Evolutionary conservation across 2,329 filamentous ascomycete species (phyloP).

Genomic region (Xylariaceae sp.): DNA sequence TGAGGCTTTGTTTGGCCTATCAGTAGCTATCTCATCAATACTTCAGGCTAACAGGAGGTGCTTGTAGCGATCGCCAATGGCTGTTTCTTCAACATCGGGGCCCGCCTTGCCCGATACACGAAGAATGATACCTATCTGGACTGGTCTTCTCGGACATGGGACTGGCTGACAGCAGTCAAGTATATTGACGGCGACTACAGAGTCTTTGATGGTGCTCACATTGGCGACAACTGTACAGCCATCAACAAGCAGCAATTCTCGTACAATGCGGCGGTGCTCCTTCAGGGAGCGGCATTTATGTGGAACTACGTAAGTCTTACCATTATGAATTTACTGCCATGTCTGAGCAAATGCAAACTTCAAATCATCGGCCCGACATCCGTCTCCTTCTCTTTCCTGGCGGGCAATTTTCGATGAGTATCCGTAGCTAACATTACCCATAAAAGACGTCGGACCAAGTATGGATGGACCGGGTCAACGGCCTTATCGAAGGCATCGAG

Average conservation of each 20-base stretch:
- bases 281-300: constrained; percentile 50
- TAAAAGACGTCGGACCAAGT: constrained; percentile 36
- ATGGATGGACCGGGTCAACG: constrained; percentile 55
- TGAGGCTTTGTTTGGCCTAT: not conserved
- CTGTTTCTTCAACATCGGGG: constrained; percentile 55
- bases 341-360: not conserved
- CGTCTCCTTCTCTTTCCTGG: not conserved
- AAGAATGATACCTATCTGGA: constrained; percentile 66
- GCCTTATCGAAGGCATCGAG: constrained; percentile 52
- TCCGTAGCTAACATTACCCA: not conserved
- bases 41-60: constrained; percentile 6
- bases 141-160: constrained; percentile 64
- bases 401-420: no score
- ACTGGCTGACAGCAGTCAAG: constrained; percentile 54
- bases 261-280: constrained; percentile 55
- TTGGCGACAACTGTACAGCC: constrained; percentile 49
- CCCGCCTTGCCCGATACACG: constrained; percentile 69
- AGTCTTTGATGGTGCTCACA: constrained; percentile 56
- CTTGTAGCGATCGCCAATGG: constrained; percentile 51
- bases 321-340: not conserved
- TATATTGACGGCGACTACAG: constrained; percentile 52
- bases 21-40: not conserved
- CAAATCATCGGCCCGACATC: not conserved
- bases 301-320: constrained; percentile 47
- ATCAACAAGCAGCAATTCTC: constrained; percentile 57